A percentile compares a stretch with the other conserved stretches of the same genome.
These are phyloP conservation scores for Jatropha multifida DNA, from an alignment of 441 rosid genomes.

Conservation along the genomic window DNA sequence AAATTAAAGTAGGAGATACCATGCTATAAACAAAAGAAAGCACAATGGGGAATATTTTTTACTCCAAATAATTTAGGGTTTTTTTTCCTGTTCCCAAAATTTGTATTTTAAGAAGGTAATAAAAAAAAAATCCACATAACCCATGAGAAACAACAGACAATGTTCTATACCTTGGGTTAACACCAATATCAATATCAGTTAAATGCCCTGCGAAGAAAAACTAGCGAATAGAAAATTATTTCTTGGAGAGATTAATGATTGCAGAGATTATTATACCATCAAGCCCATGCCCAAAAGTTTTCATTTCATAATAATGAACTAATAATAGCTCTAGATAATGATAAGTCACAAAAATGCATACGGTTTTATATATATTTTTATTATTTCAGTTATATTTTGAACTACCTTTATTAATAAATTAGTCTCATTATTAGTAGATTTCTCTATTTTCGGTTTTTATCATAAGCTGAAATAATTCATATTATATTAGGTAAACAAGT, in stretches of 20 bases:
- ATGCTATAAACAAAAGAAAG: neutral
- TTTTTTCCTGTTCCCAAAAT: neutral
- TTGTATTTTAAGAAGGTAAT: neutral
- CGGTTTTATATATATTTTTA: too few species aligned
- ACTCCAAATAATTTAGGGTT: neutral
- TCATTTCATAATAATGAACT: slow-evolving; percentile 9
- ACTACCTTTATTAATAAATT: too few species aligned
- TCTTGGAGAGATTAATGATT: neutral
- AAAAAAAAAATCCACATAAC: neutral
- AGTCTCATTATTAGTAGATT: too few species aligned
- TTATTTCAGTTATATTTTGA: too few species aligned
- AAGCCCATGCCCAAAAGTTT: neutral
- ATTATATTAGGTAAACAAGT: too few species aligned
- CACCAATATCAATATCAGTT: neutral
- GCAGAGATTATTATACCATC: neutral
- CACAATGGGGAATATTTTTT: slow-evolving; percentile 1
- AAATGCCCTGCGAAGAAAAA: slow-evolving; percentile 10
- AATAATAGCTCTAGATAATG: neutral
- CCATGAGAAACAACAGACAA: neutral
- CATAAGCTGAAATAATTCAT: too few species aligned
- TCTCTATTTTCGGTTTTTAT: too few species aligned
- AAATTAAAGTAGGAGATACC: neutral
- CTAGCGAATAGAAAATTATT: neutral
- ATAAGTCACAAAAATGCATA: too few species aligned
- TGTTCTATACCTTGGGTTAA: neutral